These are phyloP conservation scores for Hypoxylon sp. DNA, from an alignment of 2,329 filamentous ascomycete genomes.

Conservation along the genomic window DNA sequence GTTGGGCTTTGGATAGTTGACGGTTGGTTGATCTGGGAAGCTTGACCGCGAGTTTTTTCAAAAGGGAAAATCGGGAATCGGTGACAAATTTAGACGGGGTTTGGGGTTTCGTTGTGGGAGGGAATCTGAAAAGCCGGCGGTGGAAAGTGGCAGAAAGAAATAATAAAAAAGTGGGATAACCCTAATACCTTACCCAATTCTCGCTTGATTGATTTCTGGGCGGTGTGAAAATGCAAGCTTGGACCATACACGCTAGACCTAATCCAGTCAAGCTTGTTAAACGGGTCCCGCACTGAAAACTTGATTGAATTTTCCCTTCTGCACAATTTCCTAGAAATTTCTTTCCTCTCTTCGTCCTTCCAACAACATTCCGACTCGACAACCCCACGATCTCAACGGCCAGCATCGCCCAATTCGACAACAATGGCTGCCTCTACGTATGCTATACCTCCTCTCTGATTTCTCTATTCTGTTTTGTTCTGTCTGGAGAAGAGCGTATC, in stretches of 20 bases:
- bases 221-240: slow-evolving; percentile 28
- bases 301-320: slow-evolving; percentile 20
- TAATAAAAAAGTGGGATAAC: slow-evolving; percentile 38
- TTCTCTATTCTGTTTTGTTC: slow-evolving; percentile 39
- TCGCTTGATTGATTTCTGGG: slow-evolving; percentile 34
- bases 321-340: slow-evolving; percentile 18
- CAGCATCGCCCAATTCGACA: slow-evolving; percentile 46
- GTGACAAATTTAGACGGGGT: slow-evolving; percentile 18
- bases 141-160: slow-evolving; percentile 38
- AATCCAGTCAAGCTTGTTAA: slow-evolving; percentile 4
- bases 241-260: slow-evolving; percentile 9
- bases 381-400: slow-evolving; percentile 38
- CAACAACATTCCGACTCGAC: slow-evolving; percentile 43
- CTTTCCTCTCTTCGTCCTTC: slow-evolving; percentile 36
- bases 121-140: slow-evolving; percentile 34
- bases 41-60: slow-evolving; percentile 30
- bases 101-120: slow-evolving; percentile 29
- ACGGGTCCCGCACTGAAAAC: slow-evolving; percentile 27
- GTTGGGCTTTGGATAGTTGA: slow-evolving; percentile 36
- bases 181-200: slow-evolving; percentile 36
- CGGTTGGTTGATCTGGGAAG: slow-evolving; percentile 40
- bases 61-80: slow-evolving; percentile 35
- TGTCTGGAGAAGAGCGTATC: slow-evolving; percentile 50
- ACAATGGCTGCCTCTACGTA: slow-evolving; percentile 49
- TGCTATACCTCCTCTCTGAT: slow-evolving; percentile 57